Evolutionary conservation across 2,329 filamentous ascomycete species (phyloP).

Genomic region (Incumbomyces lentus): DNA sequence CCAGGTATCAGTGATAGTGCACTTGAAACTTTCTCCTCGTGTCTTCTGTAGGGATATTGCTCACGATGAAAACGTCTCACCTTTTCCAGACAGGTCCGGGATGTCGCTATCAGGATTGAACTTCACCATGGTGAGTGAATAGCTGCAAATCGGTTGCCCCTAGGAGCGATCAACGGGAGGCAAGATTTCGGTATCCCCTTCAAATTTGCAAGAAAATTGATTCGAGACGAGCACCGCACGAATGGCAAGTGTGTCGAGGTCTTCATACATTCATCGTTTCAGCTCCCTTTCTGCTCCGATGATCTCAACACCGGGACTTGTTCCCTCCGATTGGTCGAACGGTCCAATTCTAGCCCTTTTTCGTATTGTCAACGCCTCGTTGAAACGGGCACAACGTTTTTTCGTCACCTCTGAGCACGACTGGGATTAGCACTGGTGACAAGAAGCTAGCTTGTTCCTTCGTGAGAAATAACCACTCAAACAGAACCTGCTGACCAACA

Average conservation of each 20-base stretch:
- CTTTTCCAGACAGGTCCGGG: constrained; percentile 31
- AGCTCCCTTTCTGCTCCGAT: neutral
- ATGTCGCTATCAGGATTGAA: constrained; percentile 22
- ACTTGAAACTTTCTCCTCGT: neutral
- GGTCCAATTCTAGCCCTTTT: neutral
- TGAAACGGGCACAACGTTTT: too few relatives aligned
- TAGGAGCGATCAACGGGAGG: neutral
- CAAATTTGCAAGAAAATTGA: too few relatives aligned
- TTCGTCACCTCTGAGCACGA: too few relatives aligned
- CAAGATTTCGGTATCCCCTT: too few relatives aligned
- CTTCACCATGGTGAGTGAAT: constrained; percentile 6
- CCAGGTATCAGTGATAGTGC: neutral
- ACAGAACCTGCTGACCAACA: too few relatives aligned
- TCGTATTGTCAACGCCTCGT: neutral
- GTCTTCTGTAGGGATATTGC: neutral
- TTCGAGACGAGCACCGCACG: too few relatives aligned
- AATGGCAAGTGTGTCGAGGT: too few relatives aligned
- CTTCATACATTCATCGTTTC: too few relatives aligned
- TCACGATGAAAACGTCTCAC: constrained; percentile 15
- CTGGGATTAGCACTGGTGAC: too few relatives aligned
- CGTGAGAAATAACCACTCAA: too few relatives aligned
- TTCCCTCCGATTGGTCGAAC: neutral
- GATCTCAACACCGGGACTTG: neutral
- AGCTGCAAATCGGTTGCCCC: neutral
- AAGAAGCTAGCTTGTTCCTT: too few relatives aligned